These are phyloP conservation scores for Phytophthora lateralis DNA, from an alignment of 352 stramenopile genomes.

Conservation along the genomic window DNA sequence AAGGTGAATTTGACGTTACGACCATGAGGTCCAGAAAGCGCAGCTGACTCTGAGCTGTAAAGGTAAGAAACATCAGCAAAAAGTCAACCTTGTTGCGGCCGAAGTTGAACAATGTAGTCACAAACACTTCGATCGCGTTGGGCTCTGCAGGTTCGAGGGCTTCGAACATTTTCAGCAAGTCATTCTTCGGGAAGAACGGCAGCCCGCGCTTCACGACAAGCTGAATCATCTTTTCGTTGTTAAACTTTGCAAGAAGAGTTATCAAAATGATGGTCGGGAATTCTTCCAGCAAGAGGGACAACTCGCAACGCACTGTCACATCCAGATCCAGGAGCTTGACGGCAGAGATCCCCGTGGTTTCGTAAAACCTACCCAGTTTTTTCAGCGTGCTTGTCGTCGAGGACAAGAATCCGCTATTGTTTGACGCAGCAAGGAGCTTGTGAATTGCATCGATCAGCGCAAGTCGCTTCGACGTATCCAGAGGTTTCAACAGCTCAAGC, in stretches of 20 bases:
- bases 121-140: constrained; percentile 44
- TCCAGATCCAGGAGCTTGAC: constrained; percentile 52
- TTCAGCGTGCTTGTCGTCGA: constrained; percentile 40
- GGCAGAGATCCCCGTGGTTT: constrained; percentile 45
- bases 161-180: constrained; percentile 56
- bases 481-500: constrained; percentile 46
- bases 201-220: constrained; percentile 41
- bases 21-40: constrained; percentile 44
- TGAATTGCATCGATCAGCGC: constrained; percentile 36
- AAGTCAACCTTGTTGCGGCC: constrained; percentile 37
- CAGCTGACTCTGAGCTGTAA: constrained; percentile 42
- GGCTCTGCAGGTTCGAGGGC: constrained; percentile 38
- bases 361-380: constrained; percentile 62
- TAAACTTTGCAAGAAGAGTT: constrained; percentile 60
- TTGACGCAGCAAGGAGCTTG: constrained; percentile 23
- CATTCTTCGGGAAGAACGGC: constrained; percentile 44
- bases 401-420: constrained; percentile 6
- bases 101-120: constrained; percentile 45
- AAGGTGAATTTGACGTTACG: constrained; percentile 19
- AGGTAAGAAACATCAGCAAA: constrained; percentile 47
- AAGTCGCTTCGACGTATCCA: constrained; percentile 36
- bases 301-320: constrained; percentile 23
- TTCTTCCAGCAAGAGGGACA: constrained; percentile 47
- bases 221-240: constrained; percentile 45
- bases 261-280: constrained; percentile 60